Evolutionary conservation across 176 grass and related monocot genomes (phyloP).

Genomic region (Hordeum marinum): DNA sequence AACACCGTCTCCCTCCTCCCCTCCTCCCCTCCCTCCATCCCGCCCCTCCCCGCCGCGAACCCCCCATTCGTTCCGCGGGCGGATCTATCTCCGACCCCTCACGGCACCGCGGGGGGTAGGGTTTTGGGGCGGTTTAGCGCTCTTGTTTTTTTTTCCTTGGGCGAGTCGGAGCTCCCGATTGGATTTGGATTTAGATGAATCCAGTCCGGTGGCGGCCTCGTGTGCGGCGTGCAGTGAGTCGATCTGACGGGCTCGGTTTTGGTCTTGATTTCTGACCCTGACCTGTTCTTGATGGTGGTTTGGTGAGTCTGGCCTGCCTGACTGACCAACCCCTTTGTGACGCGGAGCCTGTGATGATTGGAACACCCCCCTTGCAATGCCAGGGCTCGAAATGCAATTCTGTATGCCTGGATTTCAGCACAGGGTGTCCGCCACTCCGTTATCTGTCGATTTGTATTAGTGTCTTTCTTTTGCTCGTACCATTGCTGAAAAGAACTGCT

Average conservation of each 20-base stretch:
- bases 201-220: neutral
- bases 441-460: neutral
- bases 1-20: neutral
- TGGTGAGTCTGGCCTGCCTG: neutral
- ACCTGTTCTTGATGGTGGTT: neutral
- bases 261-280: neutral
- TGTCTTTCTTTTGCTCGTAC: neutral
- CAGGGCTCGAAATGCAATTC: neutral
- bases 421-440: neutral
- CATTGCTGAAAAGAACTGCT: neutral
- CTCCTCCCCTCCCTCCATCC: no score
- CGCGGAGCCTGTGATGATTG: neutral
- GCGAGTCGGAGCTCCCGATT: neutral
- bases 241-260: neutral
- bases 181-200: neutral
- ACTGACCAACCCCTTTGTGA: neutral
- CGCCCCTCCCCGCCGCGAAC: neutral
- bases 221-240: neutral
- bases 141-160: neutral
- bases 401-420: neutral
- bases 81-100: neutral
- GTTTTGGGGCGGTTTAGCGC: constrained; percentile 9
- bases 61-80: neutral
- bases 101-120: constrained; percentile 13
- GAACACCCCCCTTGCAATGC: neutral